Percentiles rank a stretch among this genome's conserved stretches.
Evolutionary conservation across 768 basidiomycete genomes (phyloP).

Genomic region (Gloeostereum incarnatum): DNA sequence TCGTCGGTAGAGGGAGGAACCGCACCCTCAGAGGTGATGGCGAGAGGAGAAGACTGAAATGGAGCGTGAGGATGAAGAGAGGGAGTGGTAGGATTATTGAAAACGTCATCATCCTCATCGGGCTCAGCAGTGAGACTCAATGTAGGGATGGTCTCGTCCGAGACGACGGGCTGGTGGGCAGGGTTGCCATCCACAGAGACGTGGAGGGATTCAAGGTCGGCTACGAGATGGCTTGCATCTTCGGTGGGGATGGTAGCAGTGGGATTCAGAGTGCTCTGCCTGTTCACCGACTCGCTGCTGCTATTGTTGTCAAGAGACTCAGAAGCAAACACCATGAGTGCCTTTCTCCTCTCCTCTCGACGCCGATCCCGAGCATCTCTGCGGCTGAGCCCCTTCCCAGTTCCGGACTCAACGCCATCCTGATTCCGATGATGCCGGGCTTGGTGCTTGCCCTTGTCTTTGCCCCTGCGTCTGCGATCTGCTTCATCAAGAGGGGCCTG

Average conservation of each 20-base stretch:
- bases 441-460: conserved; percentile 1
- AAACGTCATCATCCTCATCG: neutral
- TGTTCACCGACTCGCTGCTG: too few relatives aligned
- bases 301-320: conserved; percentile 4
- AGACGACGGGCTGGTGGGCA: too few relatives aligned
- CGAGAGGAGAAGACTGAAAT: conserved; percentile 9
- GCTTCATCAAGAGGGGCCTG: conserved; percentile 14
- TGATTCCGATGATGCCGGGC: neutral
- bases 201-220: too few relatives aligned
- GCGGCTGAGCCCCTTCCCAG: conserved; percentile 23
- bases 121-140: neutral
- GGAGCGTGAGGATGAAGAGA: conserved; percentile 7
- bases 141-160: too few relatives aligned
- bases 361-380: conserved; percentile 40
- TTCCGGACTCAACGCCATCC: neutral
- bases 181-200: too few relatives aligned
- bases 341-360: conserved; percentile 36
- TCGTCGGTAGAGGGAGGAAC: conserved; percentile 6
- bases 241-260: too few relatives aligned
- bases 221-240: too few relatives aligned
- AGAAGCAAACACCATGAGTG: conserved; percentile 20
- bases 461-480: conserved; percentile 6
- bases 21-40: conserved; percentile 5
- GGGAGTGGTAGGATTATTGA: neutral
- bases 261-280: too few relatives aligned